Conservation (phyloP, 805 yeast genomes). For the Candida broadrunensis region DNA sequence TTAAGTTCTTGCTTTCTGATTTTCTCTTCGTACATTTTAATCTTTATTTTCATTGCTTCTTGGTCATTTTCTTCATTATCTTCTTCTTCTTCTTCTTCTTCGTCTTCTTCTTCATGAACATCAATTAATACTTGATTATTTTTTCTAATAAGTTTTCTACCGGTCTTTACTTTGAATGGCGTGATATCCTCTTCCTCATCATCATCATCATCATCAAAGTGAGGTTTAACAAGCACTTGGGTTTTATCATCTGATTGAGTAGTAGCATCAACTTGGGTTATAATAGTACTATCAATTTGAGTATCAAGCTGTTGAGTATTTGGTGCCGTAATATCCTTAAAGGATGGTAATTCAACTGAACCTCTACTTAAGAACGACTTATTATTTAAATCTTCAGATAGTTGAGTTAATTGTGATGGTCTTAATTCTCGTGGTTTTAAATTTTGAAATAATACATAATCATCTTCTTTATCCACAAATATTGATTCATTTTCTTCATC, state of each 20-base stretch:
- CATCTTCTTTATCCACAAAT: constrained; percentile 1
- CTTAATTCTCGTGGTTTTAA: constrained; percentile 19
- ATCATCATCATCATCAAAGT: background rate
- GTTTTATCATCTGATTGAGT: constrained; percentile 8
- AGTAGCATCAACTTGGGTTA: constrained; percentile 22
- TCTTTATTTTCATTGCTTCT: constrained; percentile 22
- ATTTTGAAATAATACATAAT: constrained; percentile 23
- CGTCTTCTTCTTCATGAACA: constrained; percentile 19
- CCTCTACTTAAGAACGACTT: constrained; percentile 1
- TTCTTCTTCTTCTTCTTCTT: constrained; percentile 17
- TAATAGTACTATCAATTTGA: constrained; percentile 13
- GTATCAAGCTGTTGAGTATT: constrained; percentile 11
- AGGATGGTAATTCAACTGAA: constrained; percentile 11
- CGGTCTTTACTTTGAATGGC: constrained; percentile 20
- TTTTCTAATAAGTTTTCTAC: constrained; percentile 17
- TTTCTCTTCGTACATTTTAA: constrained; percentile 37
- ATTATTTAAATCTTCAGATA: constrained; percentile 5
- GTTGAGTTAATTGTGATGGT: constrained; percentile 1
- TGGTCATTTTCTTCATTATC: constrained; percentile 17
- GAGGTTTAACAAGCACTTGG: background rate
- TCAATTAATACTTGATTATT: constrained; percentile 11
- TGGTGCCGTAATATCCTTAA: constrained; percentile 15
- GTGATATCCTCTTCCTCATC: constrained; percentile 25
- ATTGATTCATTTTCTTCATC: background rate
- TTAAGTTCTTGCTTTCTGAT: constrained; percentile 33